These are phyloP conservation scores for Ogataea glucozyma DNA, from an alignment of 805 yeast genomes.

Conservation along the genomic window DNA sequence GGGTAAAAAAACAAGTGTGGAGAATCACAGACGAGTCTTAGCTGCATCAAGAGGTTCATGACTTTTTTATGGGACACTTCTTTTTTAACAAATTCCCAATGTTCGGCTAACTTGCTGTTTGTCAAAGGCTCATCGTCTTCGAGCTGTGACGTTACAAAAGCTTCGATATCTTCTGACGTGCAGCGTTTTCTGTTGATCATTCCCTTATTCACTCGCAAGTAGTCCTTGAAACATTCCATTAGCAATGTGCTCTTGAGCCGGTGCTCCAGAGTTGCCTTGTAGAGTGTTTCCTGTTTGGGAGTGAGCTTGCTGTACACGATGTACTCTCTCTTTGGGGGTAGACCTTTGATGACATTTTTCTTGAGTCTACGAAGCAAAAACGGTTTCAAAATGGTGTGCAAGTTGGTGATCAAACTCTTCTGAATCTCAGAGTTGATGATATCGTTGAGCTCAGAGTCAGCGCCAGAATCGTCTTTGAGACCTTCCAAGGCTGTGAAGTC, in stretches of 20 bases:
- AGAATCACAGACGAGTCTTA: constrained; percentile 81
- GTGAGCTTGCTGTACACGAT: constrained; percentile 73
- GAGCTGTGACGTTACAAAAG: constrained; percentile 38
- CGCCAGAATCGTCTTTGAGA: constrained; percentile 31
- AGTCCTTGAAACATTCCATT: constrained; percentile 52
- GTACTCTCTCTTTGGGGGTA: constrained; percentile 92
- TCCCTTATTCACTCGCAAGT: constrained; percentile 43
- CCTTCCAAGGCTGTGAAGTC: constrained; percentile 66
- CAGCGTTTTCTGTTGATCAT: constrained; percentile 18
- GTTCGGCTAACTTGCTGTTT: constrained; percentile 15
- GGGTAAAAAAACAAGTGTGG: constrained; percentile 86
- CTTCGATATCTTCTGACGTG: constrained; percentile 37
- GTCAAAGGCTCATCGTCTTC: constrained; percentile 11
- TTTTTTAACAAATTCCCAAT: constrained; percentile 36
- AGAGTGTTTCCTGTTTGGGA: constrained; percentile 57
- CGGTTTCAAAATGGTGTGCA: constrained; percentile 88
- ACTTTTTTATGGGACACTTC: constrained; percentile 54
- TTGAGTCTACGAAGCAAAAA: constrained; percentile 83
- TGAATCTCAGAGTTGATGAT: constrained; percentile 59
- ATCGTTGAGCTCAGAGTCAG: constrained; percentile 41
- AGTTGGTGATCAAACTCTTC: constrained; percentile 63
- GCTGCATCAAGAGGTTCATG: constrained; percentile 77
- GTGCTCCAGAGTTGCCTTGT: constrained; percentile 44
- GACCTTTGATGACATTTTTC: constrained; percentile 60
- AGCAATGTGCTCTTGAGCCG: constrained; percentile 46